Percentiles rank a stretch among this genome's conserved stretches.
These are phyloP conservation scores for Dictyostelium firmibasis DNA, from an alignment of 78 protist species.

Conservation along the genomic window DNA sequence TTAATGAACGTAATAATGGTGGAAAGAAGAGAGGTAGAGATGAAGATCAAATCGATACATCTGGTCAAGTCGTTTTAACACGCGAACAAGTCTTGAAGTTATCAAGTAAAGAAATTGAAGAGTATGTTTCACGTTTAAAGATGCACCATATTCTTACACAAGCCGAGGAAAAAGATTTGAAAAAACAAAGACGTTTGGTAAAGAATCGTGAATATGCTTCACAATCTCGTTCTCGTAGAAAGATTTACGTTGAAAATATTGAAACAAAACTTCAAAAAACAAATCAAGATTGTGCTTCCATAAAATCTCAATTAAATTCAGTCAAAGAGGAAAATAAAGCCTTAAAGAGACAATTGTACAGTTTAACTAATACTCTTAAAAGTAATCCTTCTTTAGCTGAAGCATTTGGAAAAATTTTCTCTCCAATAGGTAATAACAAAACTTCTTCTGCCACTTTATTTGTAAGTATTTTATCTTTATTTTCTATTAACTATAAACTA, in stretches of 20 bases:
- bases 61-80: conserved; percentile 27
- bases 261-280: conserved; percentile 53
- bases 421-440: conserved; percentile 1
- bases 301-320: conserved; percentile 11
- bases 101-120: conserved; percentile 69
- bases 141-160: conserved; percentile 20
- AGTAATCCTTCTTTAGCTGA: conserved; percentile 52
- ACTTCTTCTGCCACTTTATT: conserved; percentile 53
- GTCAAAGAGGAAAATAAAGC: conserved; percentile 41
- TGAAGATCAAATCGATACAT: conserved; percentile 37
- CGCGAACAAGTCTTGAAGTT: conserved; percentile 55
- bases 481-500: background rate
- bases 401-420: conserved; percentile 66
- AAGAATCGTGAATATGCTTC: conserved; percentile 79
- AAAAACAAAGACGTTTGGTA: conserved; percentile 60
- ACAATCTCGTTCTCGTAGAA: conserved; percentile 71
- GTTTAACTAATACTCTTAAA: conserved; percentile 6
- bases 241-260: conserved; percentile 63
- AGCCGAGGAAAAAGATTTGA: conserved; percentile 63
- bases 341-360: conserved; percentile 40
- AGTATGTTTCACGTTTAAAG: conserved; percentile 42
- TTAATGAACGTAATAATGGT: background rate
- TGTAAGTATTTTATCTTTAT: conserved; percentile 32
- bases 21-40: conserved; percentile 6
- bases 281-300: background rate